Conservation (phyloP, 495 filamentous ascomycete genomes). For the Aspergillus diversus region DNA sequence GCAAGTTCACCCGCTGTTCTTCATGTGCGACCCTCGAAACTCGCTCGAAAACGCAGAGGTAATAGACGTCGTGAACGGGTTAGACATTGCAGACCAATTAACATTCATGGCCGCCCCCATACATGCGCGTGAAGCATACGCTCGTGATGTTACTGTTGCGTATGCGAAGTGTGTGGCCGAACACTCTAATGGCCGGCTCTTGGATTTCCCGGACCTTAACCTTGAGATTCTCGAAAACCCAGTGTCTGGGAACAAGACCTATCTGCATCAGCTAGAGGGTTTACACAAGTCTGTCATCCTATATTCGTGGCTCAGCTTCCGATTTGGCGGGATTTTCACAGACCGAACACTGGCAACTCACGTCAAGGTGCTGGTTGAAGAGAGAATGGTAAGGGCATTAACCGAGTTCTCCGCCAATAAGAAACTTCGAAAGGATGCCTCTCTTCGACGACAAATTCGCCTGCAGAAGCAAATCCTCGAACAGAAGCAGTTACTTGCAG, state of each 20-base stretch:
- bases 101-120: conserved; percentile 74
- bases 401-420: conserved; percentile 57
- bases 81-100: conserved; percentile 73
- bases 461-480: conserved; percentile 43
- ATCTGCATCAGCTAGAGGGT: conserved; percentile 67
- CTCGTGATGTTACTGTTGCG: conserved; percentile 50
- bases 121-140: conserved; percentile 24
- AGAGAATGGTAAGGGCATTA: conserved; percentile 71
- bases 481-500: conserved; percentile 30
- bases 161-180: conserved; percentile 71
- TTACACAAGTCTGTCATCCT: conserved; percentile 82
- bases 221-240: conserved; percentile 68
- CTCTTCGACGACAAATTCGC: conserved; percentile 46
- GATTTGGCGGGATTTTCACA: conserved; percentile 76
- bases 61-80: conserved; percentile 63
- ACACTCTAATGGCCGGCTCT: conserved; percentile 61
- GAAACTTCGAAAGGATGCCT: conserved; percentile 47
- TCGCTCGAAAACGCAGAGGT: conserved; percentile 67
- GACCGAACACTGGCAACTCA: conserved; percentile 77
- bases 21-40: conserved; percentile 65
- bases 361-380: conserved; percentile 78
- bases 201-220: conserved; percentile 65
- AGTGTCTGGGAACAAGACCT: conserved; percentile 45
- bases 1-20: conserved; percentile 64
- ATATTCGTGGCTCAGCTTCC: conserved; percentile 83